A percentile compares a stretch with the other conserved stretches of the same genome.
phyloP scores from a whole-genome alignment of 352 stramenopile species.

The Aphanomyces stellatus region DNA sequence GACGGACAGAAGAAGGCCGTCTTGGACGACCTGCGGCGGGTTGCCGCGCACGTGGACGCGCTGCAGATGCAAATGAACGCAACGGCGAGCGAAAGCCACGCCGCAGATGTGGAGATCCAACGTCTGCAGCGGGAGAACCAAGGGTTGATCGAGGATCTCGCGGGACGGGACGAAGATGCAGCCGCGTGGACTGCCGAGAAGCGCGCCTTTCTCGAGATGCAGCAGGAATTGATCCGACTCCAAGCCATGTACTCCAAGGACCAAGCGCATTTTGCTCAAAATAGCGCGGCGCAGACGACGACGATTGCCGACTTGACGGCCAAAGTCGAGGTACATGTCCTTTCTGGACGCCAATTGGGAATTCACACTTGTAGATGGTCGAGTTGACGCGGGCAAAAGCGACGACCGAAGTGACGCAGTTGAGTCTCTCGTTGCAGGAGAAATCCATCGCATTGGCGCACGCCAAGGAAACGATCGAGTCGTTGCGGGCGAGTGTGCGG shows the following conservation, averaged over 20 bases:
- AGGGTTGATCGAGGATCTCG: constrained; percentile 28
- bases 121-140: constrained; percentile 31
- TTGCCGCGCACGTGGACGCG: constrained; percentile 23
- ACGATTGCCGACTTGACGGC: background rate
- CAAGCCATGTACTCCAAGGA: constrained; percentile 9
- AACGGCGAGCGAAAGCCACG: background rate
- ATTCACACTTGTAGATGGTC: too few species aligned
- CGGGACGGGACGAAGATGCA: constrained; percentile 24
- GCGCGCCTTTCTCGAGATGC: constrained; percentile 32
- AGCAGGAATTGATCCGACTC: constrained; percentile 19
- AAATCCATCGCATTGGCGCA: constrained; percentile 25
- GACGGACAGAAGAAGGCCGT: constrained; percentile 41
- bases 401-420: background rate
- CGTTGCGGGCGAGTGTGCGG: constrained; percentile 31
- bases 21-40: constrained; percentile 31
- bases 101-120: constrained; percentile 4
- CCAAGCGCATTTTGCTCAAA: background rate
- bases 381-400: background rate
- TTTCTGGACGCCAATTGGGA: too few species aligned
- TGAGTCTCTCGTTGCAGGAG: constrained; percentile 41
- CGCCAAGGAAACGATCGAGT: constrained; percentile 34
- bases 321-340: background rate
- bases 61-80: background rate
- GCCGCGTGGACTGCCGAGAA: constrained; percentile 33
- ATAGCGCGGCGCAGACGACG: background rate